phyloP scores from a whole-genome alignment of 2,329 filamentous ascomycete genomes.

The Botryosphaeria agaves region DNA sequence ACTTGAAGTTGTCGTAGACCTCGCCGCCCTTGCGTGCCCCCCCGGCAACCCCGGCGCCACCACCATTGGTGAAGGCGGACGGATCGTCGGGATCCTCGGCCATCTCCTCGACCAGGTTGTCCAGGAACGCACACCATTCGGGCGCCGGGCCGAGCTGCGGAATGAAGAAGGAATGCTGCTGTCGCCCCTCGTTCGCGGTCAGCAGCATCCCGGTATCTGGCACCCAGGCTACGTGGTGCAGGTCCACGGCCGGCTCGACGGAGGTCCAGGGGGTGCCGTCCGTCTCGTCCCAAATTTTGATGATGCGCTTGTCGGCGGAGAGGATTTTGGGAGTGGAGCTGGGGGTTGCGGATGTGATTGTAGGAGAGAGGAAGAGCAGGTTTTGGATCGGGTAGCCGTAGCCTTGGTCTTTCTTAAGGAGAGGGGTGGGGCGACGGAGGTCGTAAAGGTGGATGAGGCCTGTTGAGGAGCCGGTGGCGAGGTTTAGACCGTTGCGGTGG shows the following conservation, averaged over 20 bases:
- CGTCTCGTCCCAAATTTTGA: conserved; percentile 85
- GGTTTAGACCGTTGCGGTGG: conserved; percentile 61
- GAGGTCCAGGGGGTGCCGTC: conserved; percentile 86
- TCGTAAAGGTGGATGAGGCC: conserved; percentile 87
- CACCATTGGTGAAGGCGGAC: conserved; percentile 27
- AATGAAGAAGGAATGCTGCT: conserved; percentile 90
- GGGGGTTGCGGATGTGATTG: conserved; percentile 47
- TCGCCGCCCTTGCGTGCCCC: conserved; percentile 37
- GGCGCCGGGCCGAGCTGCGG: conserved; percentile 86
- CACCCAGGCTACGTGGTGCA: conserved; percentile 89
- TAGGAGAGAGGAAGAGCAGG: conserved; percentile 47
- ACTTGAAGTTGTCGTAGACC: conserved; percentile 98
- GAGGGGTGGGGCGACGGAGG: conserved; percentile 67
- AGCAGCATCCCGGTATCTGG: conserved; percentile 87
- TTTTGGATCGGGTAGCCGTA: conserved; percentile 88
- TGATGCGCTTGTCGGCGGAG: conserved; percentile 84
- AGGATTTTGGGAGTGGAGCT: conserved; percentile 56
- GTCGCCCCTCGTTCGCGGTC: conserved; percentile 89
- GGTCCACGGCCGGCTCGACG: conserved; percentile 83
- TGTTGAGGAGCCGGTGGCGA: conserved; percentile 74
- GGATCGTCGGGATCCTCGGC: conserved; percentile 60
- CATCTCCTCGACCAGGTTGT: conserved; percentile 98
- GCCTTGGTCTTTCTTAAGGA: conserved; percentile 87
- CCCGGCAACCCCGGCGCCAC: conserved; percentile 4
- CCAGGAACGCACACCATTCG: conserved; percentile 90